Conservation (phyloP, 768 basidiomycete species). For the Fibroporia radiculosa region DNA sequence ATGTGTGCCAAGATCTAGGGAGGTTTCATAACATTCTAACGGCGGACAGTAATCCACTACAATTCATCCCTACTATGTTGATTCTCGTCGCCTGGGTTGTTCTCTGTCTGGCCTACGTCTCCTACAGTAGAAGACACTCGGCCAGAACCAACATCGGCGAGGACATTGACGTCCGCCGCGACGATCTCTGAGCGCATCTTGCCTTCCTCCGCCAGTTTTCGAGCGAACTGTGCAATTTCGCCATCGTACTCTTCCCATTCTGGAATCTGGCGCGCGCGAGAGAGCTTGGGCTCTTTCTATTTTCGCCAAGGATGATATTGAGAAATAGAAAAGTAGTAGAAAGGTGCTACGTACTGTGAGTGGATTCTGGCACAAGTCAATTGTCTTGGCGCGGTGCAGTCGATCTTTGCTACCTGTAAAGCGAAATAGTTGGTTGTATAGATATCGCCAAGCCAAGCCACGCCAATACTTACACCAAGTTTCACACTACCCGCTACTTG, state of each 20-base stretch:
- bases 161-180: conserved; percentile 59
- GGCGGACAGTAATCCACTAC: background rate
- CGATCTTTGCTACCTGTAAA: conserved; percentile 72
- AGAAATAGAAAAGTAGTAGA: background rate
- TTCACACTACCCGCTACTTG: conserved; percentile 59
- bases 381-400: conserved; percentile 73
- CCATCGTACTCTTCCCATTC: conserved; percentile 95
- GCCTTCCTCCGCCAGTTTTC: conserved; percentile 61
- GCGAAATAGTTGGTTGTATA: no score
- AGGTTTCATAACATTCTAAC: background rate
- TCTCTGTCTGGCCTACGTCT: background rate
- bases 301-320: background rate
- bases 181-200: conserved; percentile 60
- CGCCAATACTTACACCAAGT: conserved; percentile 78
- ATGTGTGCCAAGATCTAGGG: no score
- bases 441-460: background rate
- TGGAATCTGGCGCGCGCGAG: conserved; percentile 88
- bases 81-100: background rate
- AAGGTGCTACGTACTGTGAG: conserved; percentile 56
- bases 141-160: conserved; percentile 43
- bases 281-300: conserved; percentile 96
- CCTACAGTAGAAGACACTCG: background rate
- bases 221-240: conserved; percentile 82
- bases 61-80: background rate
- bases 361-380: conserved; percentile 96